These are phyloP conservation scores for Colletotrichum paranaense DNA, from an alignment of 2,329 filamentous ascomycete species.

Conservation along the genomic window DNA sequence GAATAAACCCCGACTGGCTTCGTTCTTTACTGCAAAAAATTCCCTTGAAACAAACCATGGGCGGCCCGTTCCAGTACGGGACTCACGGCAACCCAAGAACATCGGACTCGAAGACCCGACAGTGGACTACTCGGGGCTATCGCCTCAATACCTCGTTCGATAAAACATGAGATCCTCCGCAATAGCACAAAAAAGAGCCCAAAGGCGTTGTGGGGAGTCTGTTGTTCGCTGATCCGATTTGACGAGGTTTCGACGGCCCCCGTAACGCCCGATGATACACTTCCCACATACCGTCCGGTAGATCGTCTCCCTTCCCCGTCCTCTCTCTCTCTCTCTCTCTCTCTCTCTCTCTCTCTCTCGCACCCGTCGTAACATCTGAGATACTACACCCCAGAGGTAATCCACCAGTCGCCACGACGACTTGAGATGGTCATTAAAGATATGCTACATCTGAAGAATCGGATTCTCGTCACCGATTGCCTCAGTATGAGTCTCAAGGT, in stretches of 20 bases:
- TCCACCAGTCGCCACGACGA: neutral
- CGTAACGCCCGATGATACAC: neutral
- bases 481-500: neutral
- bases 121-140: neutral
- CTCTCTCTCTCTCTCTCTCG: neutral
- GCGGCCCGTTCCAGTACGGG: neutral
- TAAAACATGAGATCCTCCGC: neutral
- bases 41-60: neutral
- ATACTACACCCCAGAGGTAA: neutral
- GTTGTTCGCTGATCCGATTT: neutral
- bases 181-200: neutral
- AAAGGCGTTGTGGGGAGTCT: neutral
- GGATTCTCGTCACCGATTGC: neutral
- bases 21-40: neutral
- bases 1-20: neutral
- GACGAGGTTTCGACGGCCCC: neutral
- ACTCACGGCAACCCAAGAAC: neutral
- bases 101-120: neutral
- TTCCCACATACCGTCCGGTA: neutral
- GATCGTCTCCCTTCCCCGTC: neutral
- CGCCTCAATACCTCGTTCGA: neutral
- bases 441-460: neutral
- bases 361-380: neutral
- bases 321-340: neutral
- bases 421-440: neutral